Evolutionary conservation across 352 stramenopile species (phyloP), one percentile per base, ranked within the genome.

Genomic region (Discostella stelligera): DNA sequence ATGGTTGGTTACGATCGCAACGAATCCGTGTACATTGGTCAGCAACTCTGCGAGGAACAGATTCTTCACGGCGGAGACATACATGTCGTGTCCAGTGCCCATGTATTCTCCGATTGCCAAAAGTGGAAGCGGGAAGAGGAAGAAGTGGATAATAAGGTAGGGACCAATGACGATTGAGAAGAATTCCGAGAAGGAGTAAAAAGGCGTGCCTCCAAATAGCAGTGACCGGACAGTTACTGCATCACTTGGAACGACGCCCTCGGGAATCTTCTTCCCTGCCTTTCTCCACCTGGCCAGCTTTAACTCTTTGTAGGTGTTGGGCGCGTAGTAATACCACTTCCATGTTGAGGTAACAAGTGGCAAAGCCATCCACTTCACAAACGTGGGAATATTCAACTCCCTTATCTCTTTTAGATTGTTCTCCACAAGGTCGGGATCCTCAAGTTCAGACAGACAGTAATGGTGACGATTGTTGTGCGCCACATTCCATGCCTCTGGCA

Each of bases 301-400:
- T n/a, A 94, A 76, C 66, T 94, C 87, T 72, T 93, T 94, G 80
- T 91, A 95, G 21, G 90, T 95, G 77, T 95, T 95, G 48, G 88
- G 84, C 30, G 84, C 78, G 70, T 95, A 95, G 66, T 95, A 95
- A 50, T 84, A 93, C 87, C 88, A 95, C 55, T 95, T 95, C 90
- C 90, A 95, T 7, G 84, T 89, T 9, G 80, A 53, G 18, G 85
- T 75, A 27, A 92, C 81, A 18, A 90, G 59, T 16, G 72, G 52
- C 6, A 93, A 59, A 0, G 79, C 74, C 8, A 84, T 41, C 71
- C 88, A 94, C 77, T 94, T 94, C 8, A 84, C 3, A 27, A 73
- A 11, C 14, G 66, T 60, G 5, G 89, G 87, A 21, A 91, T 55
- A 2, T 85, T 74, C n/a, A 77, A 25, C 7, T 86, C 66, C 16